phyloP scores from a whole-genome alignment of 768 basidiomycete species.

The Suillus discolor region DNA sequence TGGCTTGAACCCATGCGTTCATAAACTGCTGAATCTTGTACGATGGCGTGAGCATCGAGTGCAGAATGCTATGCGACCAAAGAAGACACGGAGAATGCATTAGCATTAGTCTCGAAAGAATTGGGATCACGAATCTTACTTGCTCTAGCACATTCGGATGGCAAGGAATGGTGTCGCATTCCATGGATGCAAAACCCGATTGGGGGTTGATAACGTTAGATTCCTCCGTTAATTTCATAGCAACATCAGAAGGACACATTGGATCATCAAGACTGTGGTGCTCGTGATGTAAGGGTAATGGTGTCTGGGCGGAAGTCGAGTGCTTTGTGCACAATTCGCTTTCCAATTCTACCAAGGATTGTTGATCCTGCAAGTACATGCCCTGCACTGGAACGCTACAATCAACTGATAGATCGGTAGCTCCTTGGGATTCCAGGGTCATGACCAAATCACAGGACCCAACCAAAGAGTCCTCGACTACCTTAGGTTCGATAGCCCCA shows the following conservation, averaged over 20 bases:
- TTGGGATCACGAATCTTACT: not conserved
- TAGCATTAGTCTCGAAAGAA: not conserved
- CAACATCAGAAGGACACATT: not conserved
- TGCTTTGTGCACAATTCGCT: not conserved
- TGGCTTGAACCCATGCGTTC: not conserved
- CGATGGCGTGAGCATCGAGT: not conserved
- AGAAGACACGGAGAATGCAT: not conserved
- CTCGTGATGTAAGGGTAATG: not conserved
- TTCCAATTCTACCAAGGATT: not conserved
- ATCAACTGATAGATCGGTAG: not conserved
- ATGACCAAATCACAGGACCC: not conserved
- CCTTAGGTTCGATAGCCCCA: not conserved
- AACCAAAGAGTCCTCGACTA: not conserved
- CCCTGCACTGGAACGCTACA: no score
- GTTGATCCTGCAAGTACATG: not conserved
- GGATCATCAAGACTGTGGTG: not conserved
- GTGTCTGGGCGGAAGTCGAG: no score
- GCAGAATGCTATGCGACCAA: not conserved
- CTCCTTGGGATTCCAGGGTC: not conserved
- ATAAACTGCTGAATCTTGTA: not conserved
- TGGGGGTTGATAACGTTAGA: not conserved
- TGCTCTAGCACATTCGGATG: not conserved
- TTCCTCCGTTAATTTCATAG: not conserved
- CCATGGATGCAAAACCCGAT: not conserved
- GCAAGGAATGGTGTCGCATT: not conserved